Percentiles rank a stretch among this genome's conserved stretches.
These are phyloP conservation scores for Candida berthetii DNA, from an alignment of 805 yeast species.

Conservation along the genomic window DNA sequence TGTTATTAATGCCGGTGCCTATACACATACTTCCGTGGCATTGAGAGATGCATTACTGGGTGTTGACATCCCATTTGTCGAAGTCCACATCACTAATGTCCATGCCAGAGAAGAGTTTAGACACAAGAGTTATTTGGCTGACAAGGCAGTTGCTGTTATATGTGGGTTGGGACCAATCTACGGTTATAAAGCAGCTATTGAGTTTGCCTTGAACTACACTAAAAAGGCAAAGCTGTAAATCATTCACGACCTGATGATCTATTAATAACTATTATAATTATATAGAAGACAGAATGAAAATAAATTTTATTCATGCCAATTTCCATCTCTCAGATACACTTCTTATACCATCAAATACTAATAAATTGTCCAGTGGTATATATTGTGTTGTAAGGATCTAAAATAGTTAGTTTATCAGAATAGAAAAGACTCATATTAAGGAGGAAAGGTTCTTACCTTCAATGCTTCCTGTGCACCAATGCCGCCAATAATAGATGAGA, in stretches of 20 bases:
- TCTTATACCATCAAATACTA: conserved; percentile 67
- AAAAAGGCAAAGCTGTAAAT: background rate
- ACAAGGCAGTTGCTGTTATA: conserved; percentile 39
- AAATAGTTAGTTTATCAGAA: background rate
- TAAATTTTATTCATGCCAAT: background rate
- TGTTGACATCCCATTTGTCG: conserved; percentile 42
- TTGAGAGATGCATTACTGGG: conserved; percentile 43
- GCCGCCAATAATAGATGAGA: conserved; percentile 74
- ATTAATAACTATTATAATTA: background rate
- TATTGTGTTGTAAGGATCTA: conserved; percentile 66
- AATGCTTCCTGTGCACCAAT: conserved; percentile 79
- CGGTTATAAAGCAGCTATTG: conserved; percentile 23
- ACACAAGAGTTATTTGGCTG: conserved; percentile 41
- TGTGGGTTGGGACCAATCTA: conserved; percentile 21
- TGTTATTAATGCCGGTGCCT: conserved; percentile 46
- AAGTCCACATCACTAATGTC: conserved; percentile 44
- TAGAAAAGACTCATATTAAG: no score
- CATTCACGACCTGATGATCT: background rate
- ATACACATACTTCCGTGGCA: conserved; percentile 45
- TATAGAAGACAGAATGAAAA: no score
- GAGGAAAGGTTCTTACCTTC: conserved; percentile 47
- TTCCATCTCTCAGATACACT: conserved; percentile 35
- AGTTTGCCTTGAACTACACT: conserved; percentile 18
- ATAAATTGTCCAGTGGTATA: conserved; percentile 64
- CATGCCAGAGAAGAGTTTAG: conserved; percentile 46